phyloP scores from a whole-genome alignment of 2,329 filamentous ascomycete genomes.

The Epichloe sp. region DNA sequence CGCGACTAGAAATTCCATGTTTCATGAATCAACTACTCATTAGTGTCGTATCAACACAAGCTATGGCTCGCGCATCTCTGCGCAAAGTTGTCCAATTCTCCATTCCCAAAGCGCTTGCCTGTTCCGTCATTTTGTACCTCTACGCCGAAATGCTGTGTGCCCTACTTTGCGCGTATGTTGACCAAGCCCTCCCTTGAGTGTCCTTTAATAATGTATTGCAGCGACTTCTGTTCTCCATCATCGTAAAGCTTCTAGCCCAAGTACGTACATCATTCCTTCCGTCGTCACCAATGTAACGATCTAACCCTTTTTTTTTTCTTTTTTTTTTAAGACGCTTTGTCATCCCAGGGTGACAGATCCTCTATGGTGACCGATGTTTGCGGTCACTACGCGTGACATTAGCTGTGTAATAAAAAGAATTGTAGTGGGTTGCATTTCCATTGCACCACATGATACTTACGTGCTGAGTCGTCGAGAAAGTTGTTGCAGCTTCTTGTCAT shows the following conservation, averaged over 20 bases:
- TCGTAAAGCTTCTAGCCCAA: not conserved
- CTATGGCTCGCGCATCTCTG: not conserved
- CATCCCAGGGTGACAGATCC: not conserved
- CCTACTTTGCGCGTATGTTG: not conserved
- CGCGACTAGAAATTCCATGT: not conserved
- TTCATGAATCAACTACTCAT: conserved; percentile 4
- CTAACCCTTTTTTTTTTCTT: not conserved
- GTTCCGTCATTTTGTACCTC: not conserved
- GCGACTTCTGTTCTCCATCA: not conserved
- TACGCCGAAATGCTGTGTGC: not conserved
- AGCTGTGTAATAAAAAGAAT: not conserved
- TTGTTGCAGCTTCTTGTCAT: conserved; percentile 75
- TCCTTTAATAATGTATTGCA: not conserved
- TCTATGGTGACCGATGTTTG: conserved; percentile 12
- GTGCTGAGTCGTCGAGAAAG: conserved; percentile 90
- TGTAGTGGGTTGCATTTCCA: not conserved
- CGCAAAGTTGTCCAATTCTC: conserved; percentile 1
- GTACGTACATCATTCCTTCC: not conserved
- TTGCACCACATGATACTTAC: conserved; percentile 36
- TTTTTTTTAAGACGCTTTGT: not conserved
- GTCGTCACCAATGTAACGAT: not conserved
- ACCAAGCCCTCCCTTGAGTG: not conserved
- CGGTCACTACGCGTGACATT: conserved; percentile 18
- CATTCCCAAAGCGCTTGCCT: not conserved
- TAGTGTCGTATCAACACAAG: not conserved